Percentiles rank a stretch among this genome's conserved stretches.
phyloP scores from a whole-genome alignment of 805 yeast species.

The Teunomyces gatunensis region DNA sequence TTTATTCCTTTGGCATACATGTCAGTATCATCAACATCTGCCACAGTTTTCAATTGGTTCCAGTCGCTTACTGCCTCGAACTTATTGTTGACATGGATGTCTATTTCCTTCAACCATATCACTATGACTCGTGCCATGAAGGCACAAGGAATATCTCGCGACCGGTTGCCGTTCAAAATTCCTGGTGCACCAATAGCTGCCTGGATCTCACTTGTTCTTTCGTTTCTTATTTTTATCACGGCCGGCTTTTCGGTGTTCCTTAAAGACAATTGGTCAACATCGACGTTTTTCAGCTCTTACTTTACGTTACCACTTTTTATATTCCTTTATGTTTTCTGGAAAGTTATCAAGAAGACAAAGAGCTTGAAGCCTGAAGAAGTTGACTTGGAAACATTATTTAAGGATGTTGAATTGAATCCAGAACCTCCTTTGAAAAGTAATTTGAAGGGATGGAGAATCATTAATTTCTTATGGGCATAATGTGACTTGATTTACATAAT shows the following conservation, averaged over 20 bases:
- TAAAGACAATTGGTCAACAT: slow-evolving; percentile 16
- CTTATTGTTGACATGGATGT: slow-evolving; percentile 28
- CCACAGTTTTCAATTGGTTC: slow-evolving; percentile 35
- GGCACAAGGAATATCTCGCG: slow-evolving; percentile 36
- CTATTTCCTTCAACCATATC: slow-evolving; percentile 31
- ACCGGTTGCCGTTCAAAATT: slow-evolving; percentile 28
- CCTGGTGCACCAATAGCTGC: slow-evolving; percentile 25
- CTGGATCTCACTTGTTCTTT: slow-evolving; percentile 24
- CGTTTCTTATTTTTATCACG: slow-evolving; percentile 24
- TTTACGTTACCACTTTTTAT: slow-evolving; percentile 23
- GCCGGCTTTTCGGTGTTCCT: slow-evolving; percentile 37
- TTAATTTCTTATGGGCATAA: slow-evolving; percentile 19
- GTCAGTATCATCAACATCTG: slow-evolving; percentile 21
- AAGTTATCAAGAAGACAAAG: slow-evolving; percentile 28
- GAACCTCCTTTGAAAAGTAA: slow-evolving; percentile 22
- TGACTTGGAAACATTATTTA: slow-evolving; percentile 25
- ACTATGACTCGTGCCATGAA: slow-evolving; percentile 32
- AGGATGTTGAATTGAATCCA: slow-evolving; percentile 24
- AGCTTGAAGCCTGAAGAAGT: slow-evolving; percentile 12
- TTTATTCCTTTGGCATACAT: slow-evolving; percentile 39
- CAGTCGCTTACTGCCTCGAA: slow-evolving; percentile 30
- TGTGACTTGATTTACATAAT: background rate
- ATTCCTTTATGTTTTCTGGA: slow-evolving; percentile 31
- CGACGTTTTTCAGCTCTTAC: slow-evolving; percentile 20
- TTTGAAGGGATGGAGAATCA: slow-evolving; percentile 18